phyloP scores from a whole-genome alignment of 805 yeast genomes.

The Starmerella apis region DNA sequence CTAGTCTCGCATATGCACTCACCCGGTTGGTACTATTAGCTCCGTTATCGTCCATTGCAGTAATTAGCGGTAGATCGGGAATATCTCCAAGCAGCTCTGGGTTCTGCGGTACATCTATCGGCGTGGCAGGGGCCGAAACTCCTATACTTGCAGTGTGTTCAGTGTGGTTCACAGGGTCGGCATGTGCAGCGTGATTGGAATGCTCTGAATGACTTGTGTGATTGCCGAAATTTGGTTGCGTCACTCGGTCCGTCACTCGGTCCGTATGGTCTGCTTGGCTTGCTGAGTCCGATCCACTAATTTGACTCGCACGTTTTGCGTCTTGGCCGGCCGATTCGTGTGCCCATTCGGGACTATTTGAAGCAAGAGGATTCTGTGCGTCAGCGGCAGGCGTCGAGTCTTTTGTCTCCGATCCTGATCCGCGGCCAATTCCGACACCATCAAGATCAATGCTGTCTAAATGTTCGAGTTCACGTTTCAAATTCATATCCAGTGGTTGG shows the following conservation, averaged over 20 bases:
- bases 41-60: slow-evolving; percentile 17
- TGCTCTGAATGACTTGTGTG: not conserved
- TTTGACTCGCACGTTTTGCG: not conserved
- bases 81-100: not conserved
- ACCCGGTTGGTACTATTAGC: slow-evolving; percentile 27
- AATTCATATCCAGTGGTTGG: slow-evolving; percentile 15
- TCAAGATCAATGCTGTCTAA: slow-evolving; percentile 15
- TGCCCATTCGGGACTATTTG: not conserved
- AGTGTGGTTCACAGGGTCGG: not conserved
- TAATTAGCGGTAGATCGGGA: slow-evolving; percentile 10
- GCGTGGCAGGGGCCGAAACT: slow-evolving; percentile 1
- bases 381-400: slow-evolving; percentile 1
- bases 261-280: not conserved
- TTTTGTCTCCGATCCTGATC: not conserved
- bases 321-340: not conserved
- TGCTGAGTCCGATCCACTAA: not conserved
- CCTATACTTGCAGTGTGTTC: not conserved
- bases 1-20: slow-evolving; percentile 46
- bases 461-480: slow-evolving; percentile 19
- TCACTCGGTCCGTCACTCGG: not conserved
- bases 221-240: not conserved
- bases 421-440: slow-evolving; percentile 2
- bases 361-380: slow-evolving; percentile 9
- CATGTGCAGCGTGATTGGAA: not conserved
- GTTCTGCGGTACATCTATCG: not conserved